Percentiles rank a stretch among this genome's conserved stretches.
Conservation (phyloP, 2,329 filamentous ascomycete species). For the Nothophoma quercina region DNA sequence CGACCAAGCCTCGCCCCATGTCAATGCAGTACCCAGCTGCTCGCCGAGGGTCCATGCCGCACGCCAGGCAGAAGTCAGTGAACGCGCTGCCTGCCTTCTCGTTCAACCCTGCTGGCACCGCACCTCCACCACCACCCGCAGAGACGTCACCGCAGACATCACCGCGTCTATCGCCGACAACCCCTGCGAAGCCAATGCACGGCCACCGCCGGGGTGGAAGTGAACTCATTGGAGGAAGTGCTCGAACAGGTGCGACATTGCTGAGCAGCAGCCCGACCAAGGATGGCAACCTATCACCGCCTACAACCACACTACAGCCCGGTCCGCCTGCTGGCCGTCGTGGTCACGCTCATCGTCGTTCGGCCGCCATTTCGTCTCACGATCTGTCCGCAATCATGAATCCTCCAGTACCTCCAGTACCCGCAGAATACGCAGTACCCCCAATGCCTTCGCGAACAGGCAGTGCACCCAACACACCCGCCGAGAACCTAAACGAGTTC, state of each 20-base stretch:
- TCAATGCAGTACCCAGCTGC: slow-evolving; percentile 48
- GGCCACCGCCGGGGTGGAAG: slow-evolving; percentile 78
- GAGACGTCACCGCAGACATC: slow-evolving; percentile 49
- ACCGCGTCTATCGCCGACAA: slow-evolving; percentile 47
- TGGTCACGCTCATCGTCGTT: slow-evolving; percentile 82
- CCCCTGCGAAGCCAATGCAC: slow-evolving; percentile 64
- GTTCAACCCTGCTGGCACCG: slow-evolving; percentile 56
- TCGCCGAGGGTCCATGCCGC: slow-evolving; percentile 44
- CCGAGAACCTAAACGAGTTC: slow-evolving; percentile 54
- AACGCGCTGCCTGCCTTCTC: slow-evolving; percentile 57
- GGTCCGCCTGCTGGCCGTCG: slow-evolving; percentile 64
- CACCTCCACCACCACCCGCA: slow-evolving; percentile 38
- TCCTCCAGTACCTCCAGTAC: slow-evolving; percentile 63
- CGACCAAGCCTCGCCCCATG: slow-evolving; percentile 47
- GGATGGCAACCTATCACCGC: slow-evolving; percentile 64
- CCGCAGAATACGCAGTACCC: no score
- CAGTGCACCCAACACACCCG: slow-evolving; percentile 71
- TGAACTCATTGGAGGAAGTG: slow-evolving; percentile 83
- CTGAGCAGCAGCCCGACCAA: slow-evolving; percentile 76
- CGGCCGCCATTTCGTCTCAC: slow-evolving; percentile 80
- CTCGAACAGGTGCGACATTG: slow-evolving; percentile 58
- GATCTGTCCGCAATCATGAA: slow-evolving; percentile 77
- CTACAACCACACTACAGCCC: slow-evolving; percentile 58
- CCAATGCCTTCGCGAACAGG: slow-evolving; percentile 62
- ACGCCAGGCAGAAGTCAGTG: slow-evolving; percentile 51